Percentiles rank a stretch among this genome's conserved stretches.
phyloP scores from a whole-genome alignment of 2,329 filamentous ascomycete genomes.

The Triangularia setosa region DNA sequence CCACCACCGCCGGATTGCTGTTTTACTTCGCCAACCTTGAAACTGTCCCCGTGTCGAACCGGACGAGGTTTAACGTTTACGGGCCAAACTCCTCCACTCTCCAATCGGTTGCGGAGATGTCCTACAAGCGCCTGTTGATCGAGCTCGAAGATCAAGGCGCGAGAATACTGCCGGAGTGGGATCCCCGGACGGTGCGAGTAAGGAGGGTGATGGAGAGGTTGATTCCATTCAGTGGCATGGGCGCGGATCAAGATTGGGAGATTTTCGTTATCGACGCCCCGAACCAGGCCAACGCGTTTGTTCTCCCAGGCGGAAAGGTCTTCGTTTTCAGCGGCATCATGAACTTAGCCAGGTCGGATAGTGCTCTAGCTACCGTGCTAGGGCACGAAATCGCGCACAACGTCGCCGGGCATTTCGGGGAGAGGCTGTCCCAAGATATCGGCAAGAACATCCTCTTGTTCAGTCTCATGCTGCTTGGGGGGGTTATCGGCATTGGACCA shows the following conservation, averaged over 20 bases:
- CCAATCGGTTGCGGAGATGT: conserved; percentile 46
- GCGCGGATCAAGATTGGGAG: conserved; percentile 59
- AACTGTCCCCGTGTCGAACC: conserved; percentile 67
- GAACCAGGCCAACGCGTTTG: conserved; percentile 63
- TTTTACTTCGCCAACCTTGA: conserved; percentile 70
- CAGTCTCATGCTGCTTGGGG: conserved; percentile 47
- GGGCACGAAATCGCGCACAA: conserved; percentile 80
- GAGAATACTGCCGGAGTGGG: conserved; percentile 55
- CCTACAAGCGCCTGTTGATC: conserved; percentile 55
- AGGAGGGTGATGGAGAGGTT: conserved; percentile 61
- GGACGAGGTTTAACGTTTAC: conserved; percentile 70
- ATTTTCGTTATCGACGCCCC: conserved; percentile 69
- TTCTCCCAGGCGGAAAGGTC: conserved; percentile 74
- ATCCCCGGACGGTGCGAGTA: conserved; percentile 52
- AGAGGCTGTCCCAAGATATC: conserved; percentile 54
- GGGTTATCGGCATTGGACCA: conserved; percentile 40
- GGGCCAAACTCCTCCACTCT: conserved; percentile 52
- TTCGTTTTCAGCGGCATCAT: conserved; percentile 75
- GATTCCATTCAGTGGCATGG: conserved; percentile 63
- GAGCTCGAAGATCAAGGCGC: conserved; percentile 49
- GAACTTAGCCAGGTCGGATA: conserved; percentile 61
- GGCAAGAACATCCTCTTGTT: conserved; percentile 50
- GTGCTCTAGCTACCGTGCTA: conserved; percentile 69
- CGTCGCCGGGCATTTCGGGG: conserved; percentile 63
- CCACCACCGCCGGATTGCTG: conserved; percentile 41